Evolutionary conservation across 192 early-diverging fungal genomes (phyloP).

Genomic region (Podila minutissima): DNA sequence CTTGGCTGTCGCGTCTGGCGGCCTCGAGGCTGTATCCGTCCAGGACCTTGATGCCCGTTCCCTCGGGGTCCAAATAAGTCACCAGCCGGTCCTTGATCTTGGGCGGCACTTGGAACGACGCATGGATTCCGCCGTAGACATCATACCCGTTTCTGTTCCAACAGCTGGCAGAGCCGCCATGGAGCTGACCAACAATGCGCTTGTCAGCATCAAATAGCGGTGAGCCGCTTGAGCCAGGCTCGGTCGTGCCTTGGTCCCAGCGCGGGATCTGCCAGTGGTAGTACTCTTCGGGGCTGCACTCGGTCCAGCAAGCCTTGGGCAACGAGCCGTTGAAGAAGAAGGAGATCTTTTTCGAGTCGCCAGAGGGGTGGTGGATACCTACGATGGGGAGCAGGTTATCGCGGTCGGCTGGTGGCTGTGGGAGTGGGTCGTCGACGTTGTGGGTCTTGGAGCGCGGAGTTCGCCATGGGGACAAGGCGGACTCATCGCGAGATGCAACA

Average conservation of each 20-base stretch:
- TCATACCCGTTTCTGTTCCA: constrained; percentile 58
- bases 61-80: constrained; percentile 41
- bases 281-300: constrained; percentile 27
- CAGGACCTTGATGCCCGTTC: constrained; percentile 17
- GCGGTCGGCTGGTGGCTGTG: constrained; percentile 2
- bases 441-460: constrained; percentile 3
- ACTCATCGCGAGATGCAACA: not conserved
- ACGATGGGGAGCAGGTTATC: constrained; percentile 31
- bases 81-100: constrained; percentile 28
- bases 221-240: constrained; percentile 57
- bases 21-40: constrained; percentile 29
- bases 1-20: constrained; percentile 9
- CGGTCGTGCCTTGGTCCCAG: constrained; percentile 56
- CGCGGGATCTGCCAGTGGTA: constrained; percentile 56
- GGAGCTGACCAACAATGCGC: constrained; percentile 57
- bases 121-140: constrained; percentile 51
- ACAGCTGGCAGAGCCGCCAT: constrained; percentile 56
- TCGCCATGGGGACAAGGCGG: constrained; percentile 5
- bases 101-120: constrained; percentile 33
- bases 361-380: constrained; percentile 58
- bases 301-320: constrained; percentile 47
- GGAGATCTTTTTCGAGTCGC: constrained; percentile 59
- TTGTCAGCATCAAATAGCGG: constrained; percentile 55
- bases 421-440: constrained; percentile 3
- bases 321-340: constrained; percentile 52